A percentile compares a stretch with the other conserved stretches of the same genome.
phyloP scores from a whole-genome alignment of 2,329 filamentous ascomycete genomes.

The Beauveria australis region DNA sequence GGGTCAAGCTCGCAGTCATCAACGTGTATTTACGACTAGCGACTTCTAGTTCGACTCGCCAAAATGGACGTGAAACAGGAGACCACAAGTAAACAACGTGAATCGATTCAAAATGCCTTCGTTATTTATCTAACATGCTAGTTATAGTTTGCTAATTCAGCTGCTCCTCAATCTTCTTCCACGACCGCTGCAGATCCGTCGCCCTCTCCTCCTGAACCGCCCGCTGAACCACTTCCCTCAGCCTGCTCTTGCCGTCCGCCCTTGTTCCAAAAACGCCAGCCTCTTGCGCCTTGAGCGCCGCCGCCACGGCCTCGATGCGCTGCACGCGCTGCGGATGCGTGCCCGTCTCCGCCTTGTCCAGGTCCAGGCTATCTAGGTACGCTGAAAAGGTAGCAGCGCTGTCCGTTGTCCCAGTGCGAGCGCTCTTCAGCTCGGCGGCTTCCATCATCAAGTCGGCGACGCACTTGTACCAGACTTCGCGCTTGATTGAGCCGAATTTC shows the following conservation, averaged over 20 bases:
- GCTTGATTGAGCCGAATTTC: conserved; percentile 35
- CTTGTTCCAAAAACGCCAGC: conserved; percentile 33
- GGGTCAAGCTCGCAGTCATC: no score
- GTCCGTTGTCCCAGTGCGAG: conserved; percentile 15
- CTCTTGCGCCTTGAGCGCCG: conserved; percentile 33
- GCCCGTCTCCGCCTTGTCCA: conserved; percentile 36
- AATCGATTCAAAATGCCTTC: not conserved
- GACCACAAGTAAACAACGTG: no score
- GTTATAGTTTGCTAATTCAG: conserved; percentile 13
- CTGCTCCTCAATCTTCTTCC: conserved; percentile 29
- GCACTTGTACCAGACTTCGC: conserved; percentile 45
- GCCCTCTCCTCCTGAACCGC: conserved; percentile 35
- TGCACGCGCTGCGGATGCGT: conserved; percentile 43
- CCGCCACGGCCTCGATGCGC: conserved; percentile 37
- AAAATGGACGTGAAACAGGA: no score
- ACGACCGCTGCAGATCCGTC: conserved; percentile 35
- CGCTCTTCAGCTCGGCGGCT: conserved; percentile 19
- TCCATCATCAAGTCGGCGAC: conserved; percentile 39
- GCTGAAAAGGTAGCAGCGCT: conserved; percentile 19
- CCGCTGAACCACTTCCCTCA: conserved; percentile 24
- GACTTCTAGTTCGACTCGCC: no score
- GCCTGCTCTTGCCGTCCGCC: conserved; percentile 19
- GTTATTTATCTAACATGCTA: not conserved
- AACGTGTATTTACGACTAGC: no score
- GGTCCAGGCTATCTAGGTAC: conserved; percentile 40